A percentile compares a stretch with the other conserved stretches of the same genome.
These are phyloP conservation scores for Heliamphora pulchella DNA, from an alignment of 179 eudicot genomes.

Conservation along the genomic window DNA sequence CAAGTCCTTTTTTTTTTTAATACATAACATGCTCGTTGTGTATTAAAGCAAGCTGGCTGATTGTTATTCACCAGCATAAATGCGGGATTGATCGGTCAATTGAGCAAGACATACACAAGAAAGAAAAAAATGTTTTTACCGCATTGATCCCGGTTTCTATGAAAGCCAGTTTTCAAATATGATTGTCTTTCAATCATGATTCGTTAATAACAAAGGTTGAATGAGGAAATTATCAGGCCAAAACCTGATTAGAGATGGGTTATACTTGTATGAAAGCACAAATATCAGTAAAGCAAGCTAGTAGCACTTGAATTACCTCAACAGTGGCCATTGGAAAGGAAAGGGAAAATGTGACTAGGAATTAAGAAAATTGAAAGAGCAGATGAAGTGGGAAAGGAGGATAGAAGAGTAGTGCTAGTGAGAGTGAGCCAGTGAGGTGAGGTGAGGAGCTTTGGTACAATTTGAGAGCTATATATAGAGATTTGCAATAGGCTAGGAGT, in stretches of 20 bases:
- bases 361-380: background rate
- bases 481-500: background rate
- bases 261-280: background rate
- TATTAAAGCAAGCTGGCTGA: too few relatives aligned
- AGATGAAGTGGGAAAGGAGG: background rate
- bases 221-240: background rate
- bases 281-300: background rate
- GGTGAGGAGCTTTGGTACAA: conserved; percentile 29
- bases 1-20: too few relatives aligned
- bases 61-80: background rate
- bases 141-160: too few relatives aligned
- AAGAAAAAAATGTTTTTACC: background rate
- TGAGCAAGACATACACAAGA: background rate
- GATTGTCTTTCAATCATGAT: too few relatives aligned
- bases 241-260: background rate
- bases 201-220: background rate
- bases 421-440: conserved; percentile 8
- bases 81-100: background rate
- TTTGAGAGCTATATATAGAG: conserved; percentile 33
- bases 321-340: conserved; percentile 36
- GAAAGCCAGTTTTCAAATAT: too few relatives aligned
- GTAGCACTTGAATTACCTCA: conserved; percentile 34
- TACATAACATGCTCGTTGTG: too few relatives aligned
- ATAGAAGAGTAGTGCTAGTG: background rate
- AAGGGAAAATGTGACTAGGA: background rate